Percentiles rank a stretch among this genome's conserved stretches.
phyloP scores from a whole-genome alignment of 129 eudicot species.

The Flaveria bidentis region DNA sequence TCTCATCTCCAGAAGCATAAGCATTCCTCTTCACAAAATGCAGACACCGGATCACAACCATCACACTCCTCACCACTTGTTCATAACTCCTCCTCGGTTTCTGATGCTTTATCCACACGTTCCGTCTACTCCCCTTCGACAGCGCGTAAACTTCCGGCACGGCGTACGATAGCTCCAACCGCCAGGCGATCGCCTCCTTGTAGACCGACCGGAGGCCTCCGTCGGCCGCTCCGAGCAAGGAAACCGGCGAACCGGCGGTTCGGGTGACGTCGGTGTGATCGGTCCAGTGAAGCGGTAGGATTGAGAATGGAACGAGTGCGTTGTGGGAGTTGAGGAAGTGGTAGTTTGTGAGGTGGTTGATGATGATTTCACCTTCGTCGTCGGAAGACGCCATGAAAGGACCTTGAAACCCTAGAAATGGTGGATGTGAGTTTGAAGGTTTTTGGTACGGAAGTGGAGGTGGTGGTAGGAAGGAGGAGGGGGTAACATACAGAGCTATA shows the following conservation, averaged over 20 bases:
- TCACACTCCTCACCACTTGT: constrained; percentile 36
- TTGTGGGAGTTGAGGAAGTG: not conserved
- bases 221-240: not conserved
- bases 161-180: constrained; percentile 44
- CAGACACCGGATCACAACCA: constrained; percentile 51
- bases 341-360: not conserved
- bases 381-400: not conserved
- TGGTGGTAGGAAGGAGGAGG: not conserved
- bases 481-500: not conserved
- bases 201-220: constrained; percentile 27
- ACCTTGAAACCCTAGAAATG: not conserved
- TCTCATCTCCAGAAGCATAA: constrained; percentile 23
- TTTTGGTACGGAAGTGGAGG: not conserved
- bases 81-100: constrained; percentile 44
- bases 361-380: not conserved
- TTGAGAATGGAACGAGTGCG: not conserved
- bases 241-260: not conserved
- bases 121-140: constrained; percentile 32
- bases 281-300: not conserved
- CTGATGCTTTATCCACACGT: constrained; percentile 55
- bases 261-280: not conserved
- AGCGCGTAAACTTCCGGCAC: constrained; percentile 58
- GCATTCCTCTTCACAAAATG: constrained; percentile 59
- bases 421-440: not conserved
- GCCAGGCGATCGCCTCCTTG: constrained; percentile 64